Percentiles rank a stretch among this genome's conserved stretches.
Evolutionary conservation across 1,284 basidiomycete genomes (phyloP).

Genomic region (Uromyces viciae-fabae): DNA sequence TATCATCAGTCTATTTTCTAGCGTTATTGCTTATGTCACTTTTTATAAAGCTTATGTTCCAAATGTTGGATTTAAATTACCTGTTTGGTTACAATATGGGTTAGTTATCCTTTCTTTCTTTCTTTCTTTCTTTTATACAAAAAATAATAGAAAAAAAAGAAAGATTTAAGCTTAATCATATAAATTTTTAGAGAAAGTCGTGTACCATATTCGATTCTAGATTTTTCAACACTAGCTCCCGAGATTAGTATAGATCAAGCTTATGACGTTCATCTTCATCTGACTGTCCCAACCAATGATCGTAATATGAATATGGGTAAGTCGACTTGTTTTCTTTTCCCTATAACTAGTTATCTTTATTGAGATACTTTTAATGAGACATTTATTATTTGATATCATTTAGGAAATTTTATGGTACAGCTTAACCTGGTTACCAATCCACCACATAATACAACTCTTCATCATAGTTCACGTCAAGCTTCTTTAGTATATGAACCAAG

Average conservation of each 20-base stretch:
- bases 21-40: slow-evolving; percentile 30
- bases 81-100: slow-evolving; percentile 43
- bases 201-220: slow-evolving; percentile 18
- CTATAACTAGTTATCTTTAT: background rate
- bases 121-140: background rate
- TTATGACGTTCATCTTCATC: slow-evolving; percentile 33
- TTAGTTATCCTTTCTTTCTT: background rate
- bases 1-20: slow-evolving; percentile 22
- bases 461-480: slow-evolving; percentile 28
- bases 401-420: slow-evolving; percentile 42
- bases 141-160: no score
- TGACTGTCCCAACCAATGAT: slow-evolving; percentile 39
- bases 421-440: background rate
- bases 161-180: no score
- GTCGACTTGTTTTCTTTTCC: background rate
- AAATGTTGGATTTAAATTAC: slow-evolving; percentile 27
- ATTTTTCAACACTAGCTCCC: slow-evolving; percentile 5
- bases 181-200: slow-evolving; percentile 23
- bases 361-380: background rate
- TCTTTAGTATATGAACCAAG: slow-evolving; percentile 32
- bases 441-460: slow-evolving; percentile 29
- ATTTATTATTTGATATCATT: background rate
- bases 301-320: slow-evolving; percentile 35
- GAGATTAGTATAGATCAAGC: slow-evolving; percentile 35
- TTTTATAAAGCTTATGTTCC: slow-evolving; percentile 36